These are phyloP conservation scores for Heliamphora exappendiculata DNA, from an alignment of 148 eudicot genomes.

Conservation along the genomic window DNA sequence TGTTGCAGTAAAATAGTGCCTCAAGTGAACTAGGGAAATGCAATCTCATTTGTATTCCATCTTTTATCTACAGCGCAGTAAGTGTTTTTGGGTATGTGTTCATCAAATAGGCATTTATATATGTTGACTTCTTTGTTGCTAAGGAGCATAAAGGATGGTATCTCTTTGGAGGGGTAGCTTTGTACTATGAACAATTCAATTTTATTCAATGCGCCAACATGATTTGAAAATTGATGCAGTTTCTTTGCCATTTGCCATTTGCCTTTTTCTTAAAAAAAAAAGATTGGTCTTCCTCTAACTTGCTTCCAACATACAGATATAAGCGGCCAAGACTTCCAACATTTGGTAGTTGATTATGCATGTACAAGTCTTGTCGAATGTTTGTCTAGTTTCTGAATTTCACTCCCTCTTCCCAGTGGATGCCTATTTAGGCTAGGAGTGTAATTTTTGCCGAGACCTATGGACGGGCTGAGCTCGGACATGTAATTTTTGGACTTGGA, in stretches of 20 bases:
- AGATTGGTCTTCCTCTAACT: neutral
- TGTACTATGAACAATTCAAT: neutral
- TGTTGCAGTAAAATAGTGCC: no score
- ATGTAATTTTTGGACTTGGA: no score
- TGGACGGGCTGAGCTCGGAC: no score
- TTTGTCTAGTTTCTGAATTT: neutral
- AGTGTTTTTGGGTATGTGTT: constrained; percentile 16
- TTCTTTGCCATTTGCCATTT: neutral
- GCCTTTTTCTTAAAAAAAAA: no score
- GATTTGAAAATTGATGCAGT: neutral
- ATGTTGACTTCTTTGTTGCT: no score
- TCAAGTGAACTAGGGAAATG: neutral
- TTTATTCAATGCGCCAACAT: neutral
- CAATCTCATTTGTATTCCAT: constrained; percentile 1
- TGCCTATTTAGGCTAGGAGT: no score
- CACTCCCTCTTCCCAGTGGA: neutral
- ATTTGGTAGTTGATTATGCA: neutral
- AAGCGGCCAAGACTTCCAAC: neutral
- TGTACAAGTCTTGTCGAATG: neutral
- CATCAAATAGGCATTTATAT: neutral
- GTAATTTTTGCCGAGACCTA: no score
- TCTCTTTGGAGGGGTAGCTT: neutral
- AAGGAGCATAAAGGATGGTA: neutral
- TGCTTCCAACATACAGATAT: neutral
- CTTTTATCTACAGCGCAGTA: constrained; percentile 40